Conservation (phyloP, 192 early-diverging fungal species). For the Entomortierella chlamydospora region DNA sequence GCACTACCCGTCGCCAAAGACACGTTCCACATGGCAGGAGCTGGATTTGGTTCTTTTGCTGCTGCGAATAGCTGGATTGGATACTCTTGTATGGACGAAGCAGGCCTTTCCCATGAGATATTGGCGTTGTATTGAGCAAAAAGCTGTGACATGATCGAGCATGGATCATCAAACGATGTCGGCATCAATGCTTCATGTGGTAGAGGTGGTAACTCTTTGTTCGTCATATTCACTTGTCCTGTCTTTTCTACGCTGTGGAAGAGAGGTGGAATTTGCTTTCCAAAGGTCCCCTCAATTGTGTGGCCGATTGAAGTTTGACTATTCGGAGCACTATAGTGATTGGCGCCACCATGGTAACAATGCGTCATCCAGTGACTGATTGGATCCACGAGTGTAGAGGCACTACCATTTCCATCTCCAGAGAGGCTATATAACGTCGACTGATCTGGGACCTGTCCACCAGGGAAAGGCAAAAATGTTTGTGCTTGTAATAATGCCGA, state of each 20-base stretch:
- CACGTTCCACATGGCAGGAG: neutral
- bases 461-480: neutral
- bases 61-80: constrained; percentile 1
- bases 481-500: neutral
- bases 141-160: constrained; percentile 16
- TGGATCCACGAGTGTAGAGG: constrained; percentile 19
- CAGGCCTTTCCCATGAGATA: neutral
- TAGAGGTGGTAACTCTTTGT: constrained; percentile 23
- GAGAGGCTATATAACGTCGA: constrained; percentile 1
- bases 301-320: neutral
- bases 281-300: neutral
- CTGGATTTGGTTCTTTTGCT: neutral
- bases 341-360: neutral
- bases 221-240: neutral
- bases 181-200: neutral
- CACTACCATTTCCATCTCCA: constrained; percentile 4
- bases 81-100: neutral
- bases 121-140: constrained; percentile 18
- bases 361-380: constrained; percentile 16
- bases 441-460: neutral
- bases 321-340: neutral
- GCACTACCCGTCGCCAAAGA: neutral
- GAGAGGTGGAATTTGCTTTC: neutral
- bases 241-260: neutral
- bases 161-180: neutral